Evolutionary conservation across 805 yeast genomes (phyloP).

Genomic region (Wickerhamomyces kurtzmanii): DNA sequence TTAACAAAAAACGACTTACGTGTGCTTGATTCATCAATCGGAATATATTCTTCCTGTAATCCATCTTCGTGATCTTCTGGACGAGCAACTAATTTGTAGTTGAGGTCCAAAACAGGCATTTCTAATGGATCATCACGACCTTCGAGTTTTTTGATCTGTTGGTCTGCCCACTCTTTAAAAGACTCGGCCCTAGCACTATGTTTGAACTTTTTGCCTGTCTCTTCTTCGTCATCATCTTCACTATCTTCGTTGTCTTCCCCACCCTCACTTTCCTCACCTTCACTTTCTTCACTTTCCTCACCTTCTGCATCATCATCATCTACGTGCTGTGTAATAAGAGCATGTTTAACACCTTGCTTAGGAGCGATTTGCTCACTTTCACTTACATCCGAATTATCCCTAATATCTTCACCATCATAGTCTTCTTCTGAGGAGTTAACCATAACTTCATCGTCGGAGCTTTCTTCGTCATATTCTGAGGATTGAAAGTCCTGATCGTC

Average conservation of each 20-base stretch:
- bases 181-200: conserved; percentile 43
- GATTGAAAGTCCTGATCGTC: conserved; percentile 54
- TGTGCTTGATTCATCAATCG: conserved; percentile 35
- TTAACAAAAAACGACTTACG: conserved; percentile 62
- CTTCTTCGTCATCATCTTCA: conserved; percentile 20
- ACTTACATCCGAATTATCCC: conserved; percentile 16
- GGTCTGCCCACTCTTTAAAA: conserved; percentile 86
- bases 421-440: conserved; percentile 9
- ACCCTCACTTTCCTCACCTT: conserved; percentile 20
- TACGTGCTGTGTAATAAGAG: conserved; percentile 7
- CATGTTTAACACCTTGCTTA: conserved; percentile 8
- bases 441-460: not conserved
- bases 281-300: conserved; percentile 21
- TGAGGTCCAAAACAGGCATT: conserved; percentile 35
- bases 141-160: conserved; percentile 53
- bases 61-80: conserved; percentile 67
- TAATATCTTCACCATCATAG: conserved; percentile 16
- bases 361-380: too few relatives aligned
- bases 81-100: conserved; percentile 48
- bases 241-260: conserved; percentile 24
- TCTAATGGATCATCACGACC: conserved; percentile 47
- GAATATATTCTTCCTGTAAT: conserved; percentile 53
- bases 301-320: conserved; percentile 14
- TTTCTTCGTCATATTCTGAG: conserved; percentile 13
- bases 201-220: conserved; percentile 25